Percentiles rank a stretch among this genome's conserved stretches.
Evolutionary conservation across 2,329 filamentous ascomycete species (phyloP).

Genomic region (Alternaria gansuensis): DNA sequence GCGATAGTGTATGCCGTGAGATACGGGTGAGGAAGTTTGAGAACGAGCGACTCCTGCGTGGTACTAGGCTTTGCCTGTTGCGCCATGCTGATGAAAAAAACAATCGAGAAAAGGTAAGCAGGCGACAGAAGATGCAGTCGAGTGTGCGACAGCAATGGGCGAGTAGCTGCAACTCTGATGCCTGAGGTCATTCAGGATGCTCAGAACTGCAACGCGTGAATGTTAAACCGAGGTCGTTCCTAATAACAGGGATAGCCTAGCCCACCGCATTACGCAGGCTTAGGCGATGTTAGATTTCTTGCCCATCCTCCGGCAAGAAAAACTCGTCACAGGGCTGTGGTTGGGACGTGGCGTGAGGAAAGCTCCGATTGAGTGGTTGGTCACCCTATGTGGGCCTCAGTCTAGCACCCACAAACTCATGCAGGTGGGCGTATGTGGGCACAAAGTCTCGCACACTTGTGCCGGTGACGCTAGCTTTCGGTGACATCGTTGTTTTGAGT

Average conservation of each 20-base stretch:
- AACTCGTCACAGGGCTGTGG: slow-evolving; percentile 13
- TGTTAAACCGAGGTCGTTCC: slow-evolving; percentile 41
- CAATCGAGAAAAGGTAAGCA: neutral
- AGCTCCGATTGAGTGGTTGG: slow-evolving; percentile 32
- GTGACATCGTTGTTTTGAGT: slow-evolving; percentile 32
- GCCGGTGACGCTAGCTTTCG: slow-evolving; percentile 27
- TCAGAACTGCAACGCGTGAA: slow-evolving; percentile 13
- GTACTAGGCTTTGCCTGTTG: slow-evolving; percentile 27
- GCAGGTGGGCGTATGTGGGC: slow-evolving; percentile 29
- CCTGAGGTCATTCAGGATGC: slow-evolving; percentile 21
- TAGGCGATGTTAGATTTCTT: slow-evolving; percentile 30
- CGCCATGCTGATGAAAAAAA: slow-evolving; percentile 29
- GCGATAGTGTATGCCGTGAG: slow-evolving; percentile 47
- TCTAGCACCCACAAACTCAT: slow-evolving; percentile 24
- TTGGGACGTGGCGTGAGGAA: slow-evolving; percentile 19
- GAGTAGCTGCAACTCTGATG: slow-evolving; percentile 17
- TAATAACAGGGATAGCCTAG: slow-evolving; percentile 21
- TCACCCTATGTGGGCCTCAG: slow-evolving; percentile 39
- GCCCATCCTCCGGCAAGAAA: slow-evolving; percentile 18
- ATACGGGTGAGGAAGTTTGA: slow-evolving; percentile 52
- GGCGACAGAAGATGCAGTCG: slow-evolving; percentile 15
- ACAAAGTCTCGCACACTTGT: slow-evolving; percentile 10
- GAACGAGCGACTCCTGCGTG: slow-evolving; percentile 35
- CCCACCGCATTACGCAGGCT: slow-evolving; percentile 34
- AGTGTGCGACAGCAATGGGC: neutral